phyloP scores from a whole-genome alignment of 192 early-diverging fungal species.

The Coemansia javaensis region DNA sequence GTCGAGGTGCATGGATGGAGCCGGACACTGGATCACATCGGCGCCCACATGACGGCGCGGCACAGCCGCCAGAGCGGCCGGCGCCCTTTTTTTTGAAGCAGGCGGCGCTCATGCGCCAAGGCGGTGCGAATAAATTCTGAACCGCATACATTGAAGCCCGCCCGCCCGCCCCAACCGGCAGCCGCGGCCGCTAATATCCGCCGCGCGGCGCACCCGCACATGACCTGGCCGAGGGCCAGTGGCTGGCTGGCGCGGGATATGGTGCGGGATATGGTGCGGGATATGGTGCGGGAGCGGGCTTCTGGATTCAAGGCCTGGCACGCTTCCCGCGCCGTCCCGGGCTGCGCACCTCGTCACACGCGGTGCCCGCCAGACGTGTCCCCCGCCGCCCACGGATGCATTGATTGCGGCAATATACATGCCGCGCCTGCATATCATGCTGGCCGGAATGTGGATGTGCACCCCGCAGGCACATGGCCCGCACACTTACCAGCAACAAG shows the following conservation, averaged over 20 bases:
- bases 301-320: conserved; percentile 10
- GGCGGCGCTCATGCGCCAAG: not conserved
- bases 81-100: no score
- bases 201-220: not conserved
- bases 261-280: no score
- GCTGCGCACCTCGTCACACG: no score
- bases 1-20: no score
- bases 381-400: conserved; percentile 3
- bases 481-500: conserved; percentile 39
- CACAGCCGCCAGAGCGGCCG: no score
- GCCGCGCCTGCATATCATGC: no score
- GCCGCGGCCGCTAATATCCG: conserved; percentile 1
- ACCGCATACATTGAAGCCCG: conserved; percentile 10
- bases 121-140: conserved; percentile 1
- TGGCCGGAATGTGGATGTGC: not conserved
- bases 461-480: conserved; percentile 5
- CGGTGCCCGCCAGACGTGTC: no score
- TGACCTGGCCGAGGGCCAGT: not conserved
- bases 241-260: no score
- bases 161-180: not conserved
- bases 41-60: no score
- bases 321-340: not conserved
- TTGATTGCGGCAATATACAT: conserved; percentile 1
- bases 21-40: no score
- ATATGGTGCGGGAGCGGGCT: not conserved